Evolutionary conservation across 306 rosid species (phyloP).

Genomic region (Lathyrus tuberosus): DNA sequence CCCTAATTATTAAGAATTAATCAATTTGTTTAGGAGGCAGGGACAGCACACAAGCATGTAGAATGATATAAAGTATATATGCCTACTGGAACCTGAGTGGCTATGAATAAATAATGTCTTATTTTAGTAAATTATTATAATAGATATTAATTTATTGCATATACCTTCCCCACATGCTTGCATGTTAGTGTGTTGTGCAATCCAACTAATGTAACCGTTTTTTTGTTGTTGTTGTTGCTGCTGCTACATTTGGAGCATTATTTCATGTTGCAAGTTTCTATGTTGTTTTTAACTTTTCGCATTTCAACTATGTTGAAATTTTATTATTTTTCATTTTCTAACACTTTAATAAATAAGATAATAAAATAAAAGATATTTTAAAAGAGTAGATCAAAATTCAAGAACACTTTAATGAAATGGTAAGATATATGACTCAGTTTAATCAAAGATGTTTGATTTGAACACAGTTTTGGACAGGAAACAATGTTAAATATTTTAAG

Average conservation of each 20-base stretch:
- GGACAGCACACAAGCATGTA: constrained; percentile 10
- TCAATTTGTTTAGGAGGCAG: not conserved
- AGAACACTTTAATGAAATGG: no score
- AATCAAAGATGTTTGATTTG: no score
- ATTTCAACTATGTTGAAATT: no score
- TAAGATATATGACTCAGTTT: no score
- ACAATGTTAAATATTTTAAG: no score
- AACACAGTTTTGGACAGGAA: no score
- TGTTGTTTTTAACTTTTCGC: no score
- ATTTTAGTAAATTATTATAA: not conserved
- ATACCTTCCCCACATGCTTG: constrained; percentile 34
- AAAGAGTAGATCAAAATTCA: no score
- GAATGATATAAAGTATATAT: not conserved
- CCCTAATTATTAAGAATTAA: not conserved
- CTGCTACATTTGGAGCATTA: not conserved
- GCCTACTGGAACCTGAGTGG: not conserved
- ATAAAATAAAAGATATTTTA: no score
- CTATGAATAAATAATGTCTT: constrained; percentile 2
- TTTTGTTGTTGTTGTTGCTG: not conserved
- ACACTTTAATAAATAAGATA: no score
- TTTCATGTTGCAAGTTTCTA: not conserved
- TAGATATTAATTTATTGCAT: constrained; percentile 7
- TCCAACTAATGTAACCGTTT: constrained; percentile 9
- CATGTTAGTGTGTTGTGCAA: constrained; percentile 39
- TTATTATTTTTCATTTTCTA: no score